Conservation (phyloP, 2,329 filamentous ascomycete genomes). For the Stemphylium vesicarium region DNA sequence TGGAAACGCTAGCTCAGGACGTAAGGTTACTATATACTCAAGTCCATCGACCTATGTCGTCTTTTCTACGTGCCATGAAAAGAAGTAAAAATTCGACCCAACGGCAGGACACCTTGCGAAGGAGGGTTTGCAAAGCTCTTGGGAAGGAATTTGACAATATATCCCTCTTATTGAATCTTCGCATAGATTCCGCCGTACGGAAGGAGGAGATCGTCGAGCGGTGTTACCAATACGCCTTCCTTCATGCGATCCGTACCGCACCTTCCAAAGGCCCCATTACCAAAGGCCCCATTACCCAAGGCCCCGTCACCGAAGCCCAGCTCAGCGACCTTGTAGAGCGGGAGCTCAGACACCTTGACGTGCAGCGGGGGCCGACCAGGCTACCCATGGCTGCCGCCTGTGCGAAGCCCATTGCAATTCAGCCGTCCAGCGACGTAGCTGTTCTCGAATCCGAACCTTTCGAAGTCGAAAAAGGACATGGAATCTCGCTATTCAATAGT, state of each 20-base stretch:
- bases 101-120: neutral
- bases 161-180: neutral
- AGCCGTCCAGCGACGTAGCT: neutral
- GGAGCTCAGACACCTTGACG: neutral
- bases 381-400: too few relatives aligned
- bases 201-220: constrained; percentile 1
- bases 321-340: neutral
- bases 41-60: neutral
- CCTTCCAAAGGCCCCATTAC: neutral
- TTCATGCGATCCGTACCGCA: constrained; percentile 1
- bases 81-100: neutral
- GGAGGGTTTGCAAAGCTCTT: neutral
- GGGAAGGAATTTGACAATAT: neutral
- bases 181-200: neutral
- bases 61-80: neutral
- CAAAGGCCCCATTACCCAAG: too few relatives aligned
- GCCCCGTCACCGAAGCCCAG: neutral
- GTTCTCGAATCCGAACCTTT: neutral
- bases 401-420: neutral
- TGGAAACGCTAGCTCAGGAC: constrained; percentile 4
- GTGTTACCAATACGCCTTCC: constrained; percentile 7
- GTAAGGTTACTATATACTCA: constrained; percentile 1
- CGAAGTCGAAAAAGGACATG: neutral
- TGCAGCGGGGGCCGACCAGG: too few relatives aligned
- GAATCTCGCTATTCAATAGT: neutral